Conservation (phyloP, 2,329 filamentous ascomycete species). For the Tolypocladium album region DNA sequence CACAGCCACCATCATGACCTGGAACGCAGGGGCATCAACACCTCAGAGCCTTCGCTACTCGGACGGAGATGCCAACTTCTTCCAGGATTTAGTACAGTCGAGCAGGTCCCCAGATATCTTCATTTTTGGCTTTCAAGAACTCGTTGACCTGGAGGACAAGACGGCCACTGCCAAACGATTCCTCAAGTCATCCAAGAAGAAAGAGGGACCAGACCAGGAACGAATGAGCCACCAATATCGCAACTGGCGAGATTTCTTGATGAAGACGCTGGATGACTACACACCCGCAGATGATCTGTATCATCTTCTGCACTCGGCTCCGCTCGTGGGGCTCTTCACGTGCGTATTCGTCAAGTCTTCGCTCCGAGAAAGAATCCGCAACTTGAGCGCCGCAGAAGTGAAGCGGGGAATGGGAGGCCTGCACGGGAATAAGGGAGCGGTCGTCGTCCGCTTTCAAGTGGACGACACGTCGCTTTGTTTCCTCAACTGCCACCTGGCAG, state of each 20-base stretch:
- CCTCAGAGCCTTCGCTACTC: conserved; percentile 68
- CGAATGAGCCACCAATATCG: conserved; percentile 97
- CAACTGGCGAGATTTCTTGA: conserved; percentile 87
- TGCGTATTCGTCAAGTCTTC: conserved; percentile 87
- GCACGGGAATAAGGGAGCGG: conserved; percentile 93
- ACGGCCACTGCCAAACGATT: conserved; percentile 94
- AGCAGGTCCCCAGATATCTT: conserved; percentile 77
- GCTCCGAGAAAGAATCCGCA: conserved; percentile 64
- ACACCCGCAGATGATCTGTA: conserved; percentile 72
- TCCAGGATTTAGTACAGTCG: conserved; percentile 67
- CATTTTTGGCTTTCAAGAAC: conserved; percentile 93
- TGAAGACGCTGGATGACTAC: conserved; percentile 70
- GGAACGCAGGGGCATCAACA: conserved; percentile 97
- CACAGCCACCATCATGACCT: conserved; percentile 73
- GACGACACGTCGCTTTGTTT: conserved; percentile 94
- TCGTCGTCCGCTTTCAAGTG: conserved; percentile 82
- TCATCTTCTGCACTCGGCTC: conserved; percentile 72
- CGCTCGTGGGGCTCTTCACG: conserved; percentile 88
- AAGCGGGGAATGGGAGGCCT: conserved; percentile 94
- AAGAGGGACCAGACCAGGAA: conserved; percentile 69
- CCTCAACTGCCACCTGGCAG: conserved; percentile 93
- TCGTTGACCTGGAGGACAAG: conserved; percentile 97
- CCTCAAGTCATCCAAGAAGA: conserved; percentile 75
- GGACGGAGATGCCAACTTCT: conserved; percentile 62
- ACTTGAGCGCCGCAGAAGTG: conserved; percentile 70